Percentiles rank a stretch among this genome's conserved stretches.
Conservation (phyloP, 2,329 filamentous ascomycete genomes). For the Cladophialophora exuberans region DNA sequence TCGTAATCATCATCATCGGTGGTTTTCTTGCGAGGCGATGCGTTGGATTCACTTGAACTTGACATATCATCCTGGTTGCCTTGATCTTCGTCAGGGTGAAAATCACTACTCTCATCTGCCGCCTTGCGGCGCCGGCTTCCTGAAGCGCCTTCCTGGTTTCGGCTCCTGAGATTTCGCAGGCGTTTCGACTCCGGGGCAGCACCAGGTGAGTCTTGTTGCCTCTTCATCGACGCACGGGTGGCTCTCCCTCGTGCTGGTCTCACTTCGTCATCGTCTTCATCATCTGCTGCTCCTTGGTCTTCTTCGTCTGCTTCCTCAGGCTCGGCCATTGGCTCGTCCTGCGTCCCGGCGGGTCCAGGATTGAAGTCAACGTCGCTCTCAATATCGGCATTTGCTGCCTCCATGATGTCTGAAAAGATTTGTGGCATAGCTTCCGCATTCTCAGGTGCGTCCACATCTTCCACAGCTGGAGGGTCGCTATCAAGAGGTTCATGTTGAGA, state of each 20-base stretch:
- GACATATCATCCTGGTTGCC: slow-evolving; percentile 60
- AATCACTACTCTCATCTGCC: slow-evolving; percentile 64
- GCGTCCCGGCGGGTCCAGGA: slow-evolving; percentile 41
- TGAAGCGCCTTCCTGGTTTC: slow-evolving; percentile 42
- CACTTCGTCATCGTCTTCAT: slow-evolving; percentile 55
- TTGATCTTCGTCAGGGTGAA: slow-evolving; percentile 62
- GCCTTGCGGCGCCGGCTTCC: slow-evolving; percentile 50
- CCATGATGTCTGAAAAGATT: slow-evolving; percentile 27
- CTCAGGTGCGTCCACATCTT: slow-evolving; percentile 32
- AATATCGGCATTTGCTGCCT: slow-evolving; percentile 30
- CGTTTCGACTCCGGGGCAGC: slow-evolving; percentile 36
- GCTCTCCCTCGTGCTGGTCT: slow-evolving; percentile 54
- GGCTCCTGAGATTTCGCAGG: slow-evolving; percentile 34
- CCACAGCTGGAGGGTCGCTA: slow-evolving; percentile 40
- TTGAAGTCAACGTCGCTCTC: slow-evolving; percentile 25
- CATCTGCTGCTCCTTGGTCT: slow-evolving; percentile 33
- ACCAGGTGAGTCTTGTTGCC: slow-evolving; percentile 38
- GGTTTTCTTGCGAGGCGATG: slow-evolving; percentile 45
- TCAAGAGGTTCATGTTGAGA: slow-evolving; percentile 49
- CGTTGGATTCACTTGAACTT: slow-evolving; percentile 53
- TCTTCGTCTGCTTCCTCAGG: slow-evolving; percentile 45
- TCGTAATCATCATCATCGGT: slow-evolving; percentile 50
- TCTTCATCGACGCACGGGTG: slow-evolving; percentile 36
- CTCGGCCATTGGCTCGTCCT: slow-evolving; percentile 45
- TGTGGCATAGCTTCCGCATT: slow-evolving; percentile 33